Conservation (phyloP, 2,329 filamentous ascomycete genomes). For the Talaromyces pinophilus region DNA sequence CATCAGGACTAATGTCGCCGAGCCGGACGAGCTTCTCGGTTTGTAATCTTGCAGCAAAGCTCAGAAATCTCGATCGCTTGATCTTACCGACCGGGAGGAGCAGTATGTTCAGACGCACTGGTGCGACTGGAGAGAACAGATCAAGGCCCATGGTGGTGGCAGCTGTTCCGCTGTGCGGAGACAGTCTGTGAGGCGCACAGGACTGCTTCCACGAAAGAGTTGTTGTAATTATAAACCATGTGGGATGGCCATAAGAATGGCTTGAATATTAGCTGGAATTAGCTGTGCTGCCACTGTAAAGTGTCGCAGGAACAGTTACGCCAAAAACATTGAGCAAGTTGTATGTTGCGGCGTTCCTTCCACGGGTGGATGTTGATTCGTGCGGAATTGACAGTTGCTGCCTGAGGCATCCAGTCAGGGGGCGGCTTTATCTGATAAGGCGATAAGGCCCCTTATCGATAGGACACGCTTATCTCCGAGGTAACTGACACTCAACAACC, state of each 20-base stretch:
- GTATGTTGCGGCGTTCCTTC: neutral
- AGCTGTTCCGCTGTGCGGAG: slow-evolving; percentile 40
- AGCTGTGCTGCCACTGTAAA: neutral
- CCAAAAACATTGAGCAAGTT: neutral
- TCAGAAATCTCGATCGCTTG: slow-evolving; percentile 74
- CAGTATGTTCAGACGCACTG: slow-evolving; percentile 84
- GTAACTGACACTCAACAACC: neutral
- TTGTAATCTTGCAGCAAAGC: slow-evolving; percentile 76
- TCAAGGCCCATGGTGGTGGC: slow-evolving; percentile 80
- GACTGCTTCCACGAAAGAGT: slow-evolving; percentile 36
- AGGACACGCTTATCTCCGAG: slow-evolving; percentile 16
- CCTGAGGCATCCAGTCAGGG: slow-evolving; percentile 20
- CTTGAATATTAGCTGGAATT: neutral
- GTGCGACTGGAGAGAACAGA: slow-evolving; percentile 84
- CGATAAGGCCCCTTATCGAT: slow-evolving; percentile 18
- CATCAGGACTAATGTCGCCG: slow-evolving; percentile 82
- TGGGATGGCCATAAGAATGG: slow-evolving; percentile 21
- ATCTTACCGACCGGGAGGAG: slow-evolving; percentile 85
- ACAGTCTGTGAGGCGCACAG: slow-evolving; percentile 36
- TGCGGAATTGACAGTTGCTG: neutral
- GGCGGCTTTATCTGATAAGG: slow-evolving; percentile 11
- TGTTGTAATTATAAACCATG: slow-evolving; percentile 31
- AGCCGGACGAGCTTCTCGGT: slow-evolving; percentile 79
- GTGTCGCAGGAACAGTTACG: neutral
- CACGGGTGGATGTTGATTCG: slow-evolving; percentile 7